Evolutionary conservation across 345 rosid genomes (phyloP), one percentile per base, ranked within the genome.

Genomic region (Salix purpurea): DNA sequence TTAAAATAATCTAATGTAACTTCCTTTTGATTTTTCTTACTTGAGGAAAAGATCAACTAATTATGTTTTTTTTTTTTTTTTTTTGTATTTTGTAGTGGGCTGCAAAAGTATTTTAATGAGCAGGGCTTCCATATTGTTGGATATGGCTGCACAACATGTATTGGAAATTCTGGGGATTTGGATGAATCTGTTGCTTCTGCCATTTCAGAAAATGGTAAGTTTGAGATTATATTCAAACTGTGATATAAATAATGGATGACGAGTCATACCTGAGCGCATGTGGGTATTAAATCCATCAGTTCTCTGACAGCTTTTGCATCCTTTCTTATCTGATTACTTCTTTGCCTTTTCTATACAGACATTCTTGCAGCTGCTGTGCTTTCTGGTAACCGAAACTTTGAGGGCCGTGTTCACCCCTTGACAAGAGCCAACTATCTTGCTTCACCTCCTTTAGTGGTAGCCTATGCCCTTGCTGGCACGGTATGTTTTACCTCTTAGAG

Each of bases 381-480:
- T 18, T 96, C 98, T 72, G 99, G 99, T 52, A 96, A 96, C 87
- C 83, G 98, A 65, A 96, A 96, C 78, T 96, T 96, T 83, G 99
- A 96, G 83, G 99, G 99, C 4, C 94, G 99, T 77, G 99, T 96
- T 80, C 99, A 96, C 80, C 82, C 99, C 21, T 84, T 96, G 88
- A 96, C 99, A 48, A 90, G 99, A 86, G 99, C 99, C 28, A 96
- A 96, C 87, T 96, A 92, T 82, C 99, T 96, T 76, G 99, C 99
- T 82, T 96, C 99, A 21, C 99, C 99, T 65, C 99, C 98, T 62
- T 79, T 96, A 74, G 99, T 96, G 70, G 98, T 96, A 72, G 99
- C 97, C 67, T 96, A 96, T 89, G 98, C 99, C 71, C 95, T 96
- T 76, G 97, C 99, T 85, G 98, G 98, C 86, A 96, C 98, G 83